phyloP scores from a whole-genome alignment of 1,284 basidiomycete species.

The Cutaneotrichosporon cyanovorans region DNA sequence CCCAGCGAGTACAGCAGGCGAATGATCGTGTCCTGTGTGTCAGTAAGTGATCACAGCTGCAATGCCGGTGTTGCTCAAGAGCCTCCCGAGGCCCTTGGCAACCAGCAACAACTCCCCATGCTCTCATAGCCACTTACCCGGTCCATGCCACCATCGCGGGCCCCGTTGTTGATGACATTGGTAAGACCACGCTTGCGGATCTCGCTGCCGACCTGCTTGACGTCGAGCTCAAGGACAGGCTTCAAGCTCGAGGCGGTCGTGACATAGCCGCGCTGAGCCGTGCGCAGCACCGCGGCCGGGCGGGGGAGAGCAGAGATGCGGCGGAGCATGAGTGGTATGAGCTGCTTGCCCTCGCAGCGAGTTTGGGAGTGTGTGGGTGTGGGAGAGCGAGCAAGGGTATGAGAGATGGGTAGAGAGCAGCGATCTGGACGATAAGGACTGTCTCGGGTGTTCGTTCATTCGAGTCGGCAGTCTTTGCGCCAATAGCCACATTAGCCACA shows the following conservation, averaged over 20 bases:
- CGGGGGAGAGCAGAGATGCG: conserved; percentile 23
- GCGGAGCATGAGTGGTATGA: conserved; percentile 25
- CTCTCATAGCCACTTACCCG: conserved; percentile 32
- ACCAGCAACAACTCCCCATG: no score
- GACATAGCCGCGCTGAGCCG: conserved; percentile 18
- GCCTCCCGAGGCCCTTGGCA: neutral
- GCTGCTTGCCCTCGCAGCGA: conserved; percentile 9
- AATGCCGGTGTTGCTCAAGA: neutral
- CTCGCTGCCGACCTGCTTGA: conserved; percentile 39
- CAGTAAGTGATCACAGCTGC: neutral
- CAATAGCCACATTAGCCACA: neutral
- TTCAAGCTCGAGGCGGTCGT: conserved; percentile 19
- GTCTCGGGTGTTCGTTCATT: neutral
- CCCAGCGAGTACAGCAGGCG: conserved; percentile 90
- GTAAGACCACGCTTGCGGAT: conserved; percentile 43
- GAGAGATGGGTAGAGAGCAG: neutral
- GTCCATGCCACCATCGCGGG: conserved; percentile 43
- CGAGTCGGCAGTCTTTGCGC: neutral
- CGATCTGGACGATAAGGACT: neutral
- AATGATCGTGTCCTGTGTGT: conserved; percentile 74
- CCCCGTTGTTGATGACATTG: conserved; percentile 18
- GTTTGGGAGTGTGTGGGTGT: neutral
- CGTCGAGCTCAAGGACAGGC: conserved; percentile 41
- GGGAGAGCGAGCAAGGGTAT: neutral
- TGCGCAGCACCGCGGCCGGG: conserved; percentile 14